Base-by-base conservation (phyloP, 352 stramenopile genomes). In the Plasmopara halstedii region DNA sequence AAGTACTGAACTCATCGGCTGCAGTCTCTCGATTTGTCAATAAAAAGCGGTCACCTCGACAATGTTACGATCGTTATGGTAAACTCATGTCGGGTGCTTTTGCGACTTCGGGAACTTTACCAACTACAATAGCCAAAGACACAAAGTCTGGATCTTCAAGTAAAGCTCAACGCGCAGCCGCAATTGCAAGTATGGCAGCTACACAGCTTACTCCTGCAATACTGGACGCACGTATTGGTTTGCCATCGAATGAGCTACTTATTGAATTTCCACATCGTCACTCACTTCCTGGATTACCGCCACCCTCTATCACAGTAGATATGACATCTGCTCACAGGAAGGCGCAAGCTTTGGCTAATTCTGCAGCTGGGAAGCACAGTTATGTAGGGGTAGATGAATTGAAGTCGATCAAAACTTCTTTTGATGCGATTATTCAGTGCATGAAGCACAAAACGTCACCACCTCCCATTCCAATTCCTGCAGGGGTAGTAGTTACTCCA, bases 11-110 rank as follows among this genome's bases (percentile, higher is more conserved):
- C 39, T 71, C 75, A 42, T 58, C 78, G 18, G 83, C 72, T 5
- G 73, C 71, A 1, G 71, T 90, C 17, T 88, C 76, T 23, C 67
- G 74, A 1, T 88, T 82, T 56, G 78, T 80, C 20, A 83, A 65
- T 52, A 76, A 81, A 37, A 86, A 85, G 45, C 73, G 79, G 5
- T 84, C 82, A 15, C 77, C 82, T 6, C 71, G 82, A 13, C 82
- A 94, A 67, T 94, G 82, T 50, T 90, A 89, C 39, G 82, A 94
- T 26, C 79, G 79, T 7, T 91, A 91, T 31, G 73, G 74, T 13
- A 91, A 88, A 55, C 77, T 91, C 40, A 81, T 90, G n/a, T 85
- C 78, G 2, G 65, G 67, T 0, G 72, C 59, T 22, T 31, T 81
- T 14, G 35, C 63, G 29, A 46, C 46, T 0, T 60, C 42, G 4